Evolutionary conservation across 345 rosid species (phyloP), one percentile per base, ranked within the genome.

Genomic region (Brassica incana): DNA sequence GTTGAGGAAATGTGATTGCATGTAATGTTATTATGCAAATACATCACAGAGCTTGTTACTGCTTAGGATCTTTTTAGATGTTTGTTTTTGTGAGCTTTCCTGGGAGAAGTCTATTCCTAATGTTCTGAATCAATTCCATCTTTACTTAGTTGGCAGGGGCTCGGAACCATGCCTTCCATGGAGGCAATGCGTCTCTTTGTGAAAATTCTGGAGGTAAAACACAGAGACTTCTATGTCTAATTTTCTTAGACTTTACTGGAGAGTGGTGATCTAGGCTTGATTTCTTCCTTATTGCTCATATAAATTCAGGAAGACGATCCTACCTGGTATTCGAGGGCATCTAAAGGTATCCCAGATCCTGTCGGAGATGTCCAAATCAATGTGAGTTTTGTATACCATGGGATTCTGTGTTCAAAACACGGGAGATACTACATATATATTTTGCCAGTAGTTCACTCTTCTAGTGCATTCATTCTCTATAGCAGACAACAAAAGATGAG

Each of bases 151-250:
- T 96, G 99, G 99, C 89, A 96, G 84, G 95, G 88, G 67, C 97
- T 96, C 11, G 98, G 93, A 78, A 86, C 87, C 83, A 96, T 96
- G 99, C 90, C 88, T 32, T 80, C 97, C 66, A 84, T 97, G 23
- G 99, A 96, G 87, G 98, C 98, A 48, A 96, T 96, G 99, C 97
- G 98, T 69, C 97, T 96, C 45, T 96, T 96, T 86, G 98, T 93
- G 87, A 96, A 96, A 85, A 91, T 96, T 81, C 82, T 96, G 79
- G 99, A 96, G 99, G 99, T 93, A 67, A 74, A 45, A 48, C 30
- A 76, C 75, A 69, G 20, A 78, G 73, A 32, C 14, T 32, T 69
- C 65, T 76, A 77, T 73, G 35, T 59, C 12, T 81, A 78, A 45
- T 35, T 36, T 56, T 74, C 3, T 5, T 23, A 36, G 70, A 71